Evolutionary conservation across 345 rosid species (phyloP).

Genomic region (Melaleuca alternifolia): DNA sequence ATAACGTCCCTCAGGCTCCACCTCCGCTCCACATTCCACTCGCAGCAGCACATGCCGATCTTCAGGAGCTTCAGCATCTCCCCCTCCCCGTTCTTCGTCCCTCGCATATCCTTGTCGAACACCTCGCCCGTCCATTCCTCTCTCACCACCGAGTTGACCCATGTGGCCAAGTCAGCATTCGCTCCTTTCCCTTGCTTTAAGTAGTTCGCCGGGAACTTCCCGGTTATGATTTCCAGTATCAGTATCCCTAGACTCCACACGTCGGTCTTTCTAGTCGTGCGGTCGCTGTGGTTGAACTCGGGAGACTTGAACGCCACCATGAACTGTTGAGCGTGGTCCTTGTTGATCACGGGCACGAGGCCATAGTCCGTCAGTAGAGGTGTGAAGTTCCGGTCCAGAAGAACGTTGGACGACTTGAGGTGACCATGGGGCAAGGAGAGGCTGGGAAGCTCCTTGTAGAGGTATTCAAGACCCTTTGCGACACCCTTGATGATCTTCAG

Average conservation of each 20-base stretch:
- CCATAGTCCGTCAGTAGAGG: conserved; percentile 60
- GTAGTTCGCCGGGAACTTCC: conserved; percentile 79
- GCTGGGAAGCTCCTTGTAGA: conserved; percentile 40
- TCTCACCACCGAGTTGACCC: conserved; percentile 74
- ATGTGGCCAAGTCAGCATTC: conserved; percentile 45
- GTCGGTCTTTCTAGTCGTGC: conserved; percentile 48
- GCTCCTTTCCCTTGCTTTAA: conserved; percentile 45
- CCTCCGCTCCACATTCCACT: conserved; percentile 61
- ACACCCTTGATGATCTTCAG: conserved; percentile 77
- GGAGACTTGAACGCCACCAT: conserved; percentile 84
- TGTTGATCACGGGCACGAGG: conserved; percentile 41
- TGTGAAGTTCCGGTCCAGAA: conserved; percentile 40
- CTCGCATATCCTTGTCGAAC: conserved; percentile 68
- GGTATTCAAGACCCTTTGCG: conserved; percentile 56
- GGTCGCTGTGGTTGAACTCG: conserved; percentile 38
- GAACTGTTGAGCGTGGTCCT: conserved; percentile 53
- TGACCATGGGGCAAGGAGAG: conserved; percentile 66
- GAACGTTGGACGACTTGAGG: conserved; percentile 79
- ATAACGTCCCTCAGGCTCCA: conserved; percentile 56
- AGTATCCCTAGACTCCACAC: conserved; percentile 95
- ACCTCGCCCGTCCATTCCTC: conserved; percentile 85
- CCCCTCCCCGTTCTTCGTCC: conserved; percentile 48
- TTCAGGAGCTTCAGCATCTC: conserved; percentile 75
- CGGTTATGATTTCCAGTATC: conserved; percentile 63
- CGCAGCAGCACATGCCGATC: conserved; percentile 81